Conservation (phyloP, 192 early-diverging fungal genomes). For the Piromyces sp. region DNA sequence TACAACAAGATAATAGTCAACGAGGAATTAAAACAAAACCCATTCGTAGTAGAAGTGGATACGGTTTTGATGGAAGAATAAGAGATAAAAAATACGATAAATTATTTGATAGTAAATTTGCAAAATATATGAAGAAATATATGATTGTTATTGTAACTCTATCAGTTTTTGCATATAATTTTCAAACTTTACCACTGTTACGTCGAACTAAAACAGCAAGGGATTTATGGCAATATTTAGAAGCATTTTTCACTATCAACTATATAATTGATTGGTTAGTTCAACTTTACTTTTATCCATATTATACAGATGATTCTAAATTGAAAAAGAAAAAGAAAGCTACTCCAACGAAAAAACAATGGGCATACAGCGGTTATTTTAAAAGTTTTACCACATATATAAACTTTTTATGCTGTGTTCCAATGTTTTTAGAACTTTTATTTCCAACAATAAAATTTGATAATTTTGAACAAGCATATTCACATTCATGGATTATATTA, state of each 20-base stretch:
- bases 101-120: background rate
- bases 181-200: background rate
- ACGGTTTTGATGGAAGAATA: background rate
- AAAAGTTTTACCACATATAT: background rate
- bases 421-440: background rate
- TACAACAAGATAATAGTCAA: background rate
- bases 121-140: background rate
- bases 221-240: background rate
- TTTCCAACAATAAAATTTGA: background rate
- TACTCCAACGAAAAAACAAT: background rate
- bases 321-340: background rate
- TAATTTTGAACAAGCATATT: background rate
- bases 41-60: background rate
- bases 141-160: background rate
- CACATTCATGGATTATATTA: background rate
- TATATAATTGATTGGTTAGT: background rate
- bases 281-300: background rate
- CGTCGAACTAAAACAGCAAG: background rate
- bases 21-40: background rate
- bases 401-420: background rate
- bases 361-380: background rate
- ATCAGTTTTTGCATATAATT: background rate
- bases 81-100: background rate
- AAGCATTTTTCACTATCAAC: background rate
- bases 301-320: background rate